Base-by-base conservation (phyloP, 768 basidiomycete species). In the Coprinopsis cinerea region DNA sequence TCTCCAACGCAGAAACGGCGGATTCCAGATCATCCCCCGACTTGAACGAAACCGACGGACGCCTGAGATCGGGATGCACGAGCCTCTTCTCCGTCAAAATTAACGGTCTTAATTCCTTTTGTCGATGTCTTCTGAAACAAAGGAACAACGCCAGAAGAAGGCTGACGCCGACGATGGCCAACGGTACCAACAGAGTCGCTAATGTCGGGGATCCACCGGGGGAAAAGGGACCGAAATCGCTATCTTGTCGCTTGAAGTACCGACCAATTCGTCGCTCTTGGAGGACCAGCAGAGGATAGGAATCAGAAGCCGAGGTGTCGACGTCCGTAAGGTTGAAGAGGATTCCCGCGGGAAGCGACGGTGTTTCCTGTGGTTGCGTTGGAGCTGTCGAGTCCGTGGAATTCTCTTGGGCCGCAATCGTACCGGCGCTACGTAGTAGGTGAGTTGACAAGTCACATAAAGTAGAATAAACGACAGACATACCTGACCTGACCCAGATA, bases 21-120 rank as follows among this genome's bases (percentile, higher is more conserved):
- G 5, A 18, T 24, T 50, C 49, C n/a, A 50, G 15, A 30, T 50
- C 49, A 17, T 50, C 41, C 6, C 27, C 42, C 20, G 49, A 50
- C 6, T 35, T 28, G 7, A 50, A 22, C 1, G 41, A n/a, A n/a
- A n/a, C n/a, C n/a, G n/a, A n/a, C n/a, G n/a, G n/a, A n/a, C n/a
- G n/a, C n/a, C n/a, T n/a, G n/a, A n/a, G n/a, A n/a, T n/a, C n/a
- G n/a, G n/a, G 26, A 13, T 40, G 49, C 1, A 50, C 18, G 20
- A 43, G 34, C 17, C 17, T 40, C 13, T 44, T 26, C 30, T 50
- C 49, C 5, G 49, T 44, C 49, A 50, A 23, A 26, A 43, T 34
- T 13, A 50, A 22, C 1, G 22, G 14, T 24, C 42, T 27, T 11
- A 44, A 20, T 22, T 34, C 27, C 15, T 27, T 17, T 14, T 36